These are phyloP conservation scores for Silene latifolia DNA, from an alignment of 148 eudicot genomes.

Conservation along the genomic window DNA sequence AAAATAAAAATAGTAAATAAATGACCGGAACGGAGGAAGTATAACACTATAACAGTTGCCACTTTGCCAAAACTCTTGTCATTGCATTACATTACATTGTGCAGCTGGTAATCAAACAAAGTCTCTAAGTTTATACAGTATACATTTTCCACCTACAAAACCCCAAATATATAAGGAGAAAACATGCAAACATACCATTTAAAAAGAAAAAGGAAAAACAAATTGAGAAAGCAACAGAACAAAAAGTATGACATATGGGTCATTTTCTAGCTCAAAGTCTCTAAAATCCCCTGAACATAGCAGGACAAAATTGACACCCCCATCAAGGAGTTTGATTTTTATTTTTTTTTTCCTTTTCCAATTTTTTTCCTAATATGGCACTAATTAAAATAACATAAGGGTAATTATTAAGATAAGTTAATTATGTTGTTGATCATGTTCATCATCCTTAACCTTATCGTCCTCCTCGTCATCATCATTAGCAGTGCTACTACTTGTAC, in stretches of 20 bases:
- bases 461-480: constrained; percentile 9
- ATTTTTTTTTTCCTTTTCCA: too few relatives aligned
- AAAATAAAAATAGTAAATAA: too few relatives aligned
- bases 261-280: constrained; percentile 1
- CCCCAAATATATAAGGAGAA: background rate
- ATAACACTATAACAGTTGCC: background rate
- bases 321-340: constrained; percentile 1
- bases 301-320: constrained; percentile 14
- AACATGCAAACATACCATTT: background rate
- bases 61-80: background rate
- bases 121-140: background rate
- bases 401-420: background rate
- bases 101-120: background rate
- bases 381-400: background rate
- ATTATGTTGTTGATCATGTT: constrained; percentile 11
- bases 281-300: background rate
- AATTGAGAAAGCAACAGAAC: too few relatives aligned
- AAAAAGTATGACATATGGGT: constrained; percentile 1
- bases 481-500: background rate
- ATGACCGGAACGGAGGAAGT: too few relatives aligned
- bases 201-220: background rate
- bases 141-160: constrained; percentile 6
- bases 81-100: background rate
- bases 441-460: constrained; percentile 16
- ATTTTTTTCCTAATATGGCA: background rate